Conservation (phyloP, 2,329 filamentous ascomycete genomes). For the Metarhizium brunneum region DNA sequence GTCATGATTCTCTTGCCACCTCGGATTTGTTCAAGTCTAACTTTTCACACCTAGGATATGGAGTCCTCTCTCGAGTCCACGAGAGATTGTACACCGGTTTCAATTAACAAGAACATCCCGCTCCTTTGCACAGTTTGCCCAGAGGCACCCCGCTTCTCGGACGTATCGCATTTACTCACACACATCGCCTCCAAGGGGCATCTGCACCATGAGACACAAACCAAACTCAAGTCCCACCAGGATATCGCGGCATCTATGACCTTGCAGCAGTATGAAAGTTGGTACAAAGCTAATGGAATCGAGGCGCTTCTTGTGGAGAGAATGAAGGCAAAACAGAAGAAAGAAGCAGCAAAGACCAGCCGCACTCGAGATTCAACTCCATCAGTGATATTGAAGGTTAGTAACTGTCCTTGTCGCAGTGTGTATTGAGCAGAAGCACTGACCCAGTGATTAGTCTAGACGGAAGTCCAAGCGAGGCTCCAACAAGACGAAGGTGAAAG, state of each 20-base stretch:
- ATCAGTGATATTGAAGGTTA: slow-evolving; percentile 14
- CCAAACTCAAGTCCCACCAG: slow-evolving; percentile 60
- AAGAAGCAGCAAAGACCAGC: slow-evolving; percentile 47
- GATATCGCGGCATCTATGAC: slow-evolving; percentile 55
- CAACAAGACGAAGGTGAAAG: slow-evolving; percentile 15
- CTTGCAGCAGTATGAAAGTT: slow-evolving; percentile 62
- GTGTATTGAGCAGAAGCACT: neutral
- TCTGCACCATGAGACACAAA: slow-evolving; percentile 72
- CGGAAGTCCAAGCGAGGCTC: slow-evolving; percentile 18
- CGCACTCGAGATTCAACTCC: slow-evolving; percentile 18
- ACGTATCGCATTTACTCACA: slow-evolving; percentile 84
- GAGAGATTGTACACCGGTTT: slow-evolving; percentile 12
- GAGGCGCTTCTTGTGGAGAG: slow-evolving; percentile 68
- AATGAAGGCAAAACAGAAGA: slow-evolving; percentile 66
- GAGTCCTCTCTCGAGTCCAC: slow-evolving; percentile 19
- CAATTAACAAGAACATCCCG: slow-evolving; percentile 39
- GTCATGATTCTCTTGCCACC: slow-evolving; percentile 4
- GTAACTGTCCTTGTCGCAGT: neutral
- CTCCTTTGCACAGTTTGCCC: slow-evolving; percentile 79
- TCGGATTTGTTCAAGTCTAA: slow-evolving; percentile 11
- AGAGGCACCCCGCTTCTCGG: slow-evolving; percentile 71
- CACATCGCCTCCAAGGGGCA: slow-evolving; percentile 93
- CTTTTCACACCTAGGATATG: slow-evolving; percentile 24
- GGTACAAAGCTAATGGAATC: slow-evolving; percentile 67
- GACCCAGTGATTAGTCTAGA: slow-evolving; percentile 14